Base-by-base conservation (phyloP, 2,329 filamentous ascomycete species). In the Microsporum audouinii region DNA sequence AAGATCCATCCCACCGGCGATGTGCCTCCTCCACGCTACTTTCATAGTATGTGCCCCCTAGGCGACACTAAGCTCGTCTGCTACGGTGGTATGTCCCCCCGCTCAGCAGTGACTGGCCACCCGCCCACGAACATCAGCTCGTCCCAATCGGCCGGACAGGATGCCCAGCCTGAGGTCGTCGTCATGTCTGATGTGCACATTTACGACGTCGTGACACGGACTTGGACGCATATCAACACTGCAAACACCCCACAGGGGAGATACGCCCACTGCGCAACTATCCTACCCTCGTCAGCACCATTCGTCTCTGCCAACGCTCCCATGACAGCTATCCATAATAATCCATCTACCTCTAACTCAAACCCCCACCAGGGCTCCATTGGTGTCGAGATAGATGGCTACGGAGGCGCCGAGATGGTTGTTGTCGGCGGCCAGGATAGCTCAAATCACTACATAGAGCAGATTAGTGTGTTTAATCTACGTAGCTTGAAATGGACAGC, bases 181-280 rank as follows among this genome's bases (percentile, higher is more conserved):
- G 94, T 97, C 61, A 96, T 99, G 91, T 96, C 92, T 5, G 94
- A 99, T 75, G 90, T 97, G 60, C 89, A 97, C 73, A 89, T 99
- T 36, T 97, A 90, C 73, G 92, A 99, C 72, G 89, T 94, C 1
- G 81, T 84, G 0, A 88, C 87, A 0, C 86, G 83, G 68, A 87
- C 82, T 56, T 99, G 94, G 94, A 92, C 88, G 23, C 89, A 86
- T 63, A 84, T 99, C 49, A 83, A 86, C 0, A 86, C 90, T 0
- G 82, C 84, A 55, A 90, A 96, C 61, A 81, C 89, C 0, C 94
- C 94, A 0, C 91, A 97, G 73, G 94, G 94, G 43, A 85, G 94
- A 62, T 99, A 99, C 75, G 94, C 94, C 1, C 94, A 99, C 71
- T 99, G 94, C 73, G 94, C 94, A 5, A 90, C 91, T 29, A 89